Evolutionary conservation across 2,329 filamentous ascomycete genomes (phyloP).

Genomic region (Xylariaceae sp.): DNA sequence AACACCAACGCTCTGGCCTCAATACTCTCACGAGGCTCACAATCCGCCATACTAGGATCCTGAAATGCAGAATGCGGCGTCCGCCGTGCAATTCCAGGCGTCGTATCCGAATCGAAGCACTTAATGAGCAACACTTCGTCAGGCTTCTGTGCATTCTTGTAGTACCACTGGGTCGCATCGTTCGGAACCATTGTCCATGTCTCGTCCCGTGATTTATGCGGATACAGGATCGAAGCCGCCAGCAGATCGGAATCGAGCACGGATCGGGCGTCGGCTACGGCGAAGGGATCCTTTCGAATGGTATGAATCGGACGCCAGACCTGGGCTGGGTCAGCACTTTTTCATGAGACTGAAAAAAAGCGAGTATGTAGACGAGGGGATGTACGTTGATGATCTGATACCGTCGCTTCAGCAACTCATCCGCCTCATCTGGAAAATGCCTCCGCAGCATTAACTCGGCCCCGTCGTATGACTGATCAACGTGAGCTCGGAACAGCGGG

Average conservation of each 20-base stretch:
- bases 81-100: constrained; percentile 43
- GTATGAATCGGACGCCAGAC: constrained; percentile 46
- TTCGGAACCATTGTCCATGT: constrained; percentile 38
- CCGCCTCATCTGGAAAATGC: constrained; percentile 32
- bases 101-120: constrained; percentile 49
- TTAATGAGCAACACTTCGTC: constrained; percentile 53
- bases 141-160: constrained; percentile 44
- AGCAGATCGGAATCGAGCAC: constrained; percentile 38
- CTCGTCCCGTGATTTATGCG: constrained; percentile 30
- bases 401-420: constrained; percentile 33
- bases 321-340: constrained; percentile 20
- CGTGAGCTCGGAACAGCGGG: constrained; percentile 29
- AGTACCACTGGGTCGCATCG: constrained; percentile 45
- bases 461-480: constrained; percentile 39
- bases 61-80: constrained; percentile 52
- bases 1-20: constrained; percentile 51
- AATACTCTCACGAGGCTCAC: constrained; percentile 47
- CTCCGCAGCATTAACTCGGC: constrained; percentile 33
- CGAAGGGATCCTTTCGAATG: constrained; percentile 40
- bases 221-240: constrained; percentile 35
- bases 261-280: constrained; percentile 36
- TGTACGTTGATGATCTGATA: constrained; percentile 31
- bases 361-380: neutral
- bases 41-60: constrained; percentile 40
- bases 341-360: neutral